phyloP scores from a whole-genome alignment of 768 basidiomycete genomes.

The Auricularia sp. region DNA sequence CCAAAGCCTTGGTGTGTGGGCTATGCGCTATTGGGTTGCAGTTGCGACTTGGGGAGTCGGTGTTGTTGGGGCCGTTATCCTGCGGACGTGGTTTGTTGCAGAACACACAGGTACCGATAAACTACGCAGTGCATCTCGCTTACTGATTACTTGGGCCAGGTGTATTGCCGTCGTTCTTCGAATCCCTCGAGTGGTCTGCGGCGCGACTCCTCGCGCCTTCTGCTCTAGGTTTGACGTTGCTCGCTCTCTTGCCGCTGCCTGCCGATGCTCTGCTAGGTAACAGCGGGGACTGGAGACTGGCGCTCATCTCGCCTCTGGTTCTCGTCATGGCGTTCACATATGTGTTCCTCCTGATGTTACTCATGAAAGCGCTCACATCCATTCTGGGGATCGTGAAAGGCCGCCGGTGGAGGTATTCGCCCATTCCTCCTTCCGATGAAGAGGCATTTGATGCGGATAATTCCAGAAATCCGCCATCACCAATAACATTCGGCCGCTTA shows the following conservation, averaged over 20 bases:
- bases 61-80: slow-evolving; percentile 48
- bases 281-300: slow-evolving; percentile 36
- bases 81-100: slow-evolving; percentile 34
- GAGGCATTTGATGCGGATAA: neutral
- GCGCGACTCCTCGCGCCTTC: slow-evolving; percentile 31
- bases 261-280: slow-evolving; percentile 51
- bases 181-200: neutral
- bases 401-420: neutral
- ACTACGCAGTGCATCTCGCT: neutral
- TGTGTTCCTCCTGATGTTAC: neutral
- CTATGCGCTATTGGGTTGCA: slow-evolving; percentile 64
- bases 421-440: neutral
- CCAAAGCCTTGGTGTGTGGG: slow-evolving; percentile 58
- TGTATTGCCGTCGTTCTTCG: neutral
- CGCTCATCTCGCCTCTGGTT: slow-evolving; percentile 44
- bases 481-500: slow-evolving; percentile 22
- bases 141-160: neutral
- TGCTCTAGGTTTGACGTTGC: slow-evolving; percentile 30
- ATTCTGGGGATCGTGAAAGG: neutral
- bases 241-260: slow-evolving; percentile 49
- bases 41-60: slow-evolving; percentile 66
- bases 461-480: neutral
- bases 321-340: slow-evolving; percentile 39
- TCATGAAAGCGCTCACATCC: neutral
- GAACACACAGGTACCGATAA: neutral